Base-by-base conservation (phyloP, 176 grass and related monocot genomes). In the Bonia amplexicaulis region DNA sequence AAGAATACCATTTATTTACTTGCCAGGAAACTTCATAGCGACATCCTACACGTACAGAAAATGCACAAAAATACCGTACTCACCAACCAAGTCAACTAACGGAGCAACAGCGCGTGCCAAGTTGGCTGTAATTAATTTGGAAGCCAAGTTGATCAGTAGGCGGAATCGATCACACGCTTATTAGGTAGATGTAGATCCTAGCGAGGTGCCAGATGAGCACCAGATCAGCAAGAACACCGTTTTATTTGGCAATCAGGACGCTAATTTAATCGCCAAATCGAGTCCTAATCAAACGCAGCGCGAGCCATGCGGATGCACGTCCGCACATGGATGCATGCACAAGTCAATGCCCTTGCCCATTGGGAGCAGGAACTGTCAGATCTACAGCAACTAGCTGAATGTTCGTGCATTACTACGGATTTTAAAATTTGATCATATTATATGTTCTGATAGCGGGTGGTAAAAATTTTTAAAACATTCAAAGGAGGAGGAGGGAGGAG, bases 321-420 rank as follows among this genome's bases (percentile, higher is more conserved):
- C 59, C 22, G 74, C 67, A 57, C 73, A 57, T 66, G 81, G 45
- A 67, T 25, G 64, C 63, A 44, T 14, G 71, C 69, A 79, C 78
- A 80, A 84, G 89, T 90, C 89, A 80, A 82, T 72, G 80, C 45
- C 45, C 45, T 46, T 46, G 45, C 39, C 80, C 44, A 62, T 87
- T 11, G 73, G 71, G 84, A 87, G 54, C 59, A 73, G 27, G 26
- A 69, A 52, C 49, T 72, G 67, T 71, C 68, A 81, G 77, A 71
- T 69, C 74, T 47, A 35, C 68, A 55, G 35, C 33, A n/a, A n/a
- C n/a, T n/a, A n/a, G n/a, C n/a, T n/a, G n/a, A n/a, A n/a, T n/a
- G n/a, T n/a, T n/a, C n/a, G n/a, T n/a, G n/a, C n/a, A n/a, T n/a
- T n/a, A n/a, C n/a, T n/a, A n/a, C n/a, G n/a, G n/a, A n/a, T n/a